Percentiles rank a stretch among this genome's conserved stretches.
These are phyloP conservation scores for Zygosaccharomyces rouxii DNA, from an alignment of 805 yeast species.

Conservation along the genomic window DNA sequence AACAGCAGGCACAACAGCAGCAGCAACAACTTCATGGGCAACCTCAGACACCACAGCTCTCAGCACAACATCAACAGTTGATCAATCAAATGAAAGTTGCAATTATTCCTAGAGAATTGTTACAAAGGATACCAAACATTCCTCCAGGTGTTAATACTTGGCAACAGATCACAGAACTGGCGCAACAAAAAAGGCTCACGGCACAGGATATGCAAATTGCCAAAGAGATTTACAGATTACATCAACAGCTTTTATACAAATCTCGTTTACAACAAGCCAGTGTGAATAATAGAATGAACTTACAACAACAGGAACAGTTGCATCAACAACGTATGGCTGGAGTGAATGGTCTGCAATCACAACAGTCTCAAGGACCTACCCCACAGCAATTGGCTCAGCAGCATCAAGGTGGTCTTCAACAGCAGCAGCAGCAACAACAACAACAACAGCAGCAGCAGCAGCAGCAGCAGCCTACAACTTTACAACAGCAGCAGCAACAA, in stretches of 20 bases:
- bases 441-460: constrained; percentile 28
- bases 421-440: constrained; percentile 29
- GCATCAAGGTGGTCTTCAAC: constrained; percentile 24
- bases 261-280: constrained; percentile 43
- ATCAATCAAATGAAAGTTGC: constrained; percentile 51
- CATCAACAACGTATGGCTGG: constrained; percentile 20
- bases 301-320: constrained; percentile 24
- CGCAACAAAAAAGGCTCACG: constrained; percentile 55
- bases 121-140: constrained; percentile 64
- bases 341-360: constrained; percentile 14
- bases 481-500: constrained; percentile 21
- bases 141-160: constrained; percentile 80
- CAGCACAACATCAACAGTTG: constrained; percentile 38
- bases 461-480: constrained; percentile 6
- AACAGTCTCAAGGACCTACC: constrained; percentile 10
- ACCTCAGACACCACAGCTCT: constrained; percentile 19
- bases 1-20: constrained; percentile 27
- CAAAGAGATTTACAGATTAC: constrained; percentile 63
- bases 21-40: constrained; percentile 19
- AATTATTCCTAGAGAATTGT: constrained; percentile 67
- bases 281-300: constrained; percentile 38
- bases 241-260: constrained; percentile 51
- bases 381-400: constrained; percentile 23
- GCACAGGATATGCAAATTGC: constrained; percentile 54
- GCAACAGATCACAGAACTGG: constrained; percentile 66